Base-by-base conservation (phyloP, 805 yeast species). In the Clavispora phyllophila region DNA sequence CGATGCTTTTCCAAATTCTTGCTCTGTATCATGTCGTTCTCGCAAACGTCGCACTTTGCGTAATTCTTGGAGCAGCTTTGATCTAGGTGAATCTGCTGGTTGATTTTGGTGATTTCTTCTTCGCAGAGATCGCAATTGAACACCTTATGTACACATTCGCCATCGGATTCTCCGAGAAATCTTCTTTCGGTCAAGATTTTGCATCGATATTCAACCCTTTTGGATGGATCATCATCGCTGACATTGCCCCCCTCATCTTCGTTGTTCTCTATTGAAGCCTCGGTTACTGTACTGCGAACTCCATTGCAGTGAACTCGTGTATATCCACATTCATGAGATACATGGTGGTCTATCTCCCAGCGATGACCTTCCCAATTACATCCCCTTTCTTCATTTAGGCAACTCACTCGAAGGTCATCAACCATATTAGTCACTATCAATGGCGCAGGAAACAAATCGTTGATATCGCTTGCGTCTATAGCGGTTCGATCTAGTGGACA, bases 401-500 rank as follows among this genome's bases (percentile, higher is more conserved):
- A 82, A 38, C 57, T 58, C 2, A 82, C 86, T 36, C 66, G 61
- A 36, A 82, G 65, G 33, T 81, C 86, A 54, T 82, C 84, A 1
- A 81, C 67, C 51, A 83, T 69, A 49, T 80, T 79, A n/a, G 74
- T 58, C 3, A 82, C 63, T 7, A 82, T 61, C 18, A 79, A 70
- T 0, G 87, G 86, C 2, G 86, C 75, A 4, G 79, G 77, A 50
- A 65, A 13, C 66, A 53, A 7, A 28, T 42, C 37, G 27, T 64
- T 57, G 3, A 48, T 37, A 42, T 63, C 57, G 19, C 54, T 55
- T 3, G 58, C 44, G 41, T 65, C 60, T 33, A 82, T 50, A 3
- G 72, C 67, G 3, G 76, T 75, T 39, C 87, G 61, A 60, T 82
- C 87, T 24, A 82, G 62, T 0, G 88, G 88, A 57, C 88, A 82